phyloP scores from a whole-genome alignment of 768 basidiomycete species.

The Kwoniella sp. region DNA sequence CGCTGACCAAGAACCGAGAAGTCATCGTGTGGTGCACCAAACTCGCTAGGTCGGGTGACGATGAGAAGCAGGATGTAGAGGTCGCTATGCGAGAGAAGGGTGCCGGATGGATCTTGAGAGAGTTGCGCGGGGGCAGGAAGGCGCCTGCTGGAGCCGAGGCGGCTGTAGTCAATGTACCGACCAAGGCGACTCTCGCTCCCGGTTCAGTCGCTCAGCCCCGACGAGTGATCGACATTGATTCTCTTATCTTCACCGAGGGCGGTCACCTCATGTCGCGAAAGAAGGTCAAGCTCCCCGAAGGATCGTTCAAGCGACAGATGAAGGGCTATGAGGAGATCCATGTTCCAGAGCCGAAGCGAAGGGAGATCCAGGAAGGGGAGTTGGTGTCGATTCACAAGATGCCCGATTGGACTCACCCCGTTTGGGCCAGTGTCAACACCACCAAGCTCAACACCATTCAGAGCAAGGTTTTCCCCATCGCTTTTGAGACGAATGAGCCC shows the following conservation, averaged over 20 bases:
- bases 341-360: slow-evolving; percentile 86
- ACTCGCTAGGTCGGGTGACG: slow-evolving; percentile 81
- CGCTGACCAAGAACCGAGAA: slow-evolving; percentile 92
- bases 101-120: slow-evolving; percentile 90
- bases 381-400: slow-evolving; percentile 69
- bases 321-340: slow-evolving; percentile 99
- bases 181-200: slow-evolving; percentile 82
- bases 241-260: slow-evolving; percentile 94
- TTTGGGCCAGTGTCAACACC: slow-evolving; percentile 69
- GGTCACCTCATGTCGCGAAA: slow-evolving; percentile 98
- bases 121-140: slow-evolving; percentile 75
- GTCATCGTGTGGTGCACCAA: slow-evolving; percentile 98
- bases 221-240: slow-evolving; percentile 80
- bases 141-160: slow-evolving; percentile 62
- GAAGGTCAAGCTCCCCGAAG: slow-evolving; percentile 95
- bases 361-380: slow-evolving; percentile 63
- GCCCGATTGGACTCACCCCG: slow-evolving; percentile 83
- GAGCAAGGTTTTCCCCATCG: slow-evolving; percentile 86
- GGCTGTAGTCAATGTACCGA: slow-evolving; percentile 65
- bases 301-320: slow-evolving; percentile 92
- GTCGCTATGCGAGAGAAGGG: slow-evolving; percentile 98
- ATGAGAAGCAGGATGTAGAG: slow-evolving; percentile 88
- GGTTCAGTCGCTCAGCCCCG: slow-evolving; percentile 83
- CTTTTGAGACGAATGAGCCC: slow-evolving; percentile 87
- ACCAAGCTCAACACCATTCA: slow-evolving; percentile 85